Evolutionary conservation across 345 rosid species (phyloP), one percentile per base, ranked within the genome.

Genomic region (Lepidium sativum): DNA sequence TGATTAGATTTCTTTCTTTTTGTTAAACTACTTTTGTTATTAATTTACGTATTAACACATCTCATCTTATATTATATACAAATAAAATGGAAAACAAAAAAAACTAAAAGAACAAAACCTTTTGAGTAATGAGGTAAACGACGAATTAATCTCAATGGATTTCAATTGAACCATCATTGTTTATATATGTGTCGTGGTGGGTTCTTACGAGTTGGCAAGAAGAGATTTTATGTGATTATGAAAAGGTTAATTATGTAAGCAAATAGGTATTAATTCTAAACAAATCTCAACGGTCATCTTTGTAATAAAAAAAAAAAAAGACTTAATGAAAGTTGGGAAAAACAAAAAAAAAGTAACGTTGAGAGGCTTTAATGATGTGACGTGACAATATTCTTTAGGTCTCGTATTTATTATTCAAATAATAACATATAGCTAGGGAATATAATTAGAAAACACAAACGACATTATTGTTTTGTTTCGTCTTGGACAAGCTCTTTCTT

Each of bases 211-310:
- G 33, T 48, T 48, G 33, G 33, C 16, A 48, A 17, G 6, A 32
- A 45, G 6, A 33, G 13, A 15, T 38, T 27, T 6, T 14, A 32
- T 45, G 55, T 55, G 10, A 35, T 27, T 5, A 5, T 44, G 53
- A 44, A 33, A 66, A 55, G 25, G 47, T 56, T 21, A 27, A 27
- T 4, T 27, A 15, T 9, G 27, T 33, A 42, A 43, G 6, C 34
- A 3, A 38, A 32, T 4, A 6, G 18, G 45, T 45, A 18, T 27
- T 65, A 65, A 57, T 50, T 57, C 54, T 57, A 41, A 34, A 72
- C 76, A 72, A 65, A 58, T 58, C 71, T 58, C 71, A 72, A 72
- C 76, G 76, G 76, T 72, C 76, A 11, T 58, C 53, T 72, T 27
- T 50, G 61, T 57, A 72, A 57, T 72, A 72, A 65, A 72, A 72